Percentiles rank a stretch among this genome's conserved stretches.
These are phyloP conservation scores for Aspergillus texensis DNA, from an alignment of 2,329 filamentous ascomycete species.

Conservation along the genomic window DNA sequence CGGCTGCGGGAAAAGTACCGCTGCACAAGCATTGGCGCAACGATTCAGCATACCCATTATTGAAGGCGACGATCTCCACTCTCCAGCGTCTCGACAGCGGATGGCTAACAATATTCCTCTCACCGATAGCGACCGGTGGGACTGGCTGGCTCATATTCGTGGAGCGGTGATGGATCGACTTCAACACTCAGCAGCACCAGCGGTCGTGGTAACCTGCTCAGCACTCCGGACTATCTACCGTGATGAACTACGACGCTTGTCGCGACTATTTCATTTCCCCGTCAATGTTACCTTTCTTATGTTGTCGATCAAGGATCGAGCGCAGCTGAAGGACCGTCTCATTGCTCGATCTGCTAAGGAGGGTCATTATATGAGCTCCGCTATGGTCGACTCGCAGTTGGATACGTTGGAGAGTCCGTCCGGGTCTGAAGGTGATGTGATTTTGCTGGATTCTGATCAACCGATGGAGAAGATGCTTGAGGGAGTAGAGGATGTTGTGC, in stretches of 20 bases:
- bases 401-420: slow-evolving; percentile 51
- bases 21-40: slow-evolving; percentile 50
- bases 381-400: slow-evolving; percentile 57
- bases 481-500: not conserved
- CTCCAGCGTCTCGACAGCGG: slow-evolving; percentile 53
- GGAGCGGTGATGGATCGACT: slow-evolving; percentile 25
- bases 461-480: slow-evolving; percentile 13
- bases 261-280: slow-evolving; percentile 22
- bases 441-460: slow-evolving; percentile 17
- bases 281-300: slow-evolving; percentile 42
- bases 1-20: slow-evolving; percentile 58
- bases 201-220: slow-evolving; percentile 57
- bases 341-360: slow-evolving; percentile 38
- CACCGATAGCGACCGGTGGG: slow-evolving; percentile 56
- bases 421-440: slow-evolving; percentile 38
- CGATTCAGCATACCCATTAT: slow-evolving; percentile 38
- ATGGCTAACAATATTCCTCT: slow-evolving; percentile 55
- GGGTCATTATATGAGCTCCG: slow-evolving; percentile 58
- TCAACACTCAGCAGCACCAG: slow-evolving; percentile 10
- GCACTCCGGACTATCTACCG: slow-evolving; percentile 58
- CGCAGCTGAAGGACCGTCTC: slow-evolving; percentile 50
- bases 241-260: slow-evolving; percentile 52
- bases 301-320: slow-evolving; percentile 30
- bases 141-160: slow-evolving; percentile 48
- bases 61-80: slow-evolving; percentile 57